Conservation (phyloP, 306 rosid genomes). For the Sicyos baderoa region DNA sequence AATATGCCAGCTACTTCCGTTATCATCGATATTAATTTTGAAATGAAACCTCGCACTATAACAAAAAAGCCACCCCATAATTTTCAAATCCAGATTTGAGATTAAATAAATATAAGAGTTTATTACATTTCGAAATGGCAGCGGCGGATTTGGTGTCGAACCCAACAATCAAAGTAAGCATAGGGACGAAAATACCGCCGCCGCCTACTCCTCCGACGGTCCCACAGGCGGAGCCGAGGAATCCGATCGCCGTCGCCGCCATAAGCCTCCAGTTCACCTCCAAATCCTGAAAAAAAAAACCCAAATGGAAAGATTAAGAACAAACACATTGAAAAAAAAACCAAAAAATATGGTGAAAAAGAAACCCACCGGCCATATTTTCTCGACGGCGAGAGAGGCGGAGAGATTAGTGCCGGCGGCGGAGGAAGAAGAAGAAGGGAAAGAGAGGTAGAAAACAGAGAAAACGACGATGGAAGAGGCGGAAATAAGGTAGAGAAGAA, state of each 20-base stretch:
- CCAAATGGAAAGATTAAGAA: not conserved
- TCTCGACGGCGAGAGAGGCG: not conserved
- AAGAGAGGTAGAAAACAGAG: constrained; percentile 35
- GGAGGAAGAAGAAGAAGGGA: constrained; percentile 16
- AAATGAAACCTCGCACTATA: too few relatives aligned
- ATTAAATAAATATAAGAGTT: not conserved
- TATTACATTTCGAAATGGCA: constrained; percentile 82
- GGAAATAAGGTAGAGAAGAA: constrained; percentile 47
- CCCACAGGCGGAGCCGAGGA: constrained; percentile 85
- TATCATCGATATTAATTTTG: too few relatives aligned
- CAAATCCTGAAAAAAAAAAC: constrained; percentile 40
- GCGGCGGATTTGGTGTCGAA: constrained; percentile 93
- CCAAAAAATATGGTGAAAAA: not conserved
- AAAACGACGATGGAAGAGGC: constrained; percentile 50
- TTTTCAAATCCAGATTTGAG: not conserved
- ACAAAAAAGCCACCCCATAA: not conserved
- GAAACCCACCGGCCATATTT: constrained; percentile 65
- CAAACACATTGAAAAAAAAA: not conserved
- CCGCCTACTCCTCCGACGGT: constrained; percentile 97
- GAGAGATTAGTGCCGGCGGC: not conserved
- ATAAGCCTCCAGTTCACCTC: constrained; percentile 53
- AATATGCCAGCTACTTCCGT: too few relatives aligned
- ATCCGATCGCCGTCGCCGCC: constrained; percentile 68
- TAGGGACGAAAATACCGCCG: constrained; percentile 94
- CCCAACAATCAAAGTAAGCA: constrained; percentile 78